Evolutionary conservation across 1,284 basidiomycete species (phyloP).

Genomic region (Moniliella sp.): DNA sequence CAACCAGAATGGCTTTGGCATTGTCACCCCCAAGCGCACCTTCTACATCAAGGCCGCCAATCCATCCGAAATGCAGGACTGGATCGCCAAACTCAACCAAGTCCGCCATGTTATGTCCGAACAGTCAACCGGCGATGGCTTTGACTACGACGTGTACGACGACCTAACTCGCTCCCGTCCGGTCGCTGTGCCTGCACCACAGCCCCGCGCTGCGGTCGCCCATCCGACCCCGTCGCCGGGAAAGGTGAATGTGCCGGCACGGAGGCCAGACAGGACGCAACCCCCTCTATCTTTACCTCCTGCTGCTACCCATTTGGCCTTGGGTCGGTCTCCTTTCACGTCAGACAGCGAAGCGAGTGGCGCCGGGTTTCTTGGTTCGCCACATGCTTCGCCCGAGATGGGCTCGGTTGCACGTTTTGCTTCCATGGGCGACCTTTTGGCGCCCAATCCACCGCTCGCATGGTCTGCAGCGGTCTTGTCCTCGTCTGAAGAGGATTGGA

Average conservation of each 20-base stretch:
- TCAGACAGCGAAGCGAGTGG: too few relatives aligned
- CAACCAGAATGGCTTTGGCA: conserved; percentile 68
- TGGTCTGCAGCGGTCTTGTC: too few relatives aligned
- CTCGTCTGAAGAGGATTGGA: conserved; percentile 16
- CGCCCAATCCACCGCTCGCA: too few relatives aligned
- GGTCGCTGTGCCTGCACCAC: neutral
- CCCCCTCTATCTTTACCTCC: too few relatives aligned
- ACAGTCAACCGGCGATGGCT: neutral
- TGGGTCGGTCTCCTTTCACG: too few relatives aligned
- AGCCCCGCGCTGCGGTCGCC: neutral
- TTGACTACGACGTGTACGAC: neutral
- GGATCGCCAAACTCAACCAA: conserved; percentile 64
- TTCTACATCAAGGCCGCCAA: conserved; percentile 69
- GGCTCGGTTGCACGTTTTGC: too few relatives aligned
- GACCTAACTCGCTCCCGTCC: neutral
- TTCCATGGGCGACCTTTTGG: too few relatives aligned
- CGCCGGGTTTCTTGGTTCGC: too few relatives aligned
- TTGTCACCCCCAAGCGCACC: conserved; percentile 75
- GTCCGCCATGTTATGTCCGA: conserved; percentile 43
- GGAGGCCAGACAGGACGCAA: too few relatives aligned
- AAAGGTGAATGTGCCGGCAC: conserved; percentile 8
- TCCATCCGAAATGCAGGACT: conserved; percentile 51
- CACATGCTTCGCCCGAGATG: too few relatives aligned
- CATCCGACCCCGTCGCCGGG: neutral
- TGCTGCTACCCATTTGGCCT: too few relatives aligned